Evolutionary conservation across 805 yeast genomes (phyloP), one percentile per base, ranked within the genome.

Genomic region (Candida ipomoeae): DNA sequence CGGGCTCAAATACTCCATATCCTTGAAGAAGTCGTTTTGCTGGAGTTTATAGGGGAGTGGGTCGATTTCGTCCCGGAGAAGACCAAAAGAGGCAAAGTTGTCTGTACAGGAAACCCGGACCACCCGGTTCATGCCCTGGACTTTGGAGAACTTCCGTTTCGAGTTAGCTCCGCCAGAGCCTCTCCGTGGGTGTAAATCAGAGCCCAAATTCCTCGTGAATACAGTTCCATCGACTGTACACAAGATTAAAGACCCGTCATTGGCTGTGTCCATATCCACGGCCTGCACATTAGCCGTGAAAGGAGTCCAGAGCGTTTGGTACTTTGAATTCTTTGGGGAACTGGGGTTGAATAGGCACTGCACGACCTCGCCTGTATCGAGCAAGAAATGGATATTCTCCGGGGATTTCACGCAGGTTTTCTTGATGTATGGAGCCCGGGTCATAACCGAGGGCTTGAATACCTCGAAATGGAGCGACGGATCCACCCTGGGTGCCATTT

Each of bases 161-260:
- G 57, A 48, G 1, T 33, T 11, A 5, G 17, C 18, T 21, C 53
- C 48, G 11, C 32, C 35, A 1, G 77, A 70, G 21, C 61, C 68
- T 44, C 41, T 17, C 18, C 65, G 61, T 20, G 75, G 48, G 44
- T 57, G 62, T 4, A 43, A n/a, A 14, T 35, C 4, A n/a, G 37
- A 26, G 15, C 46, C n/a, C 64, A 46, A 41, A 15, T 23, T 40
- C 13, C 68, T 77, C 55, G 72, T 70, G 56, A 79, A 89, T 0
- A 80, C 87, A 20, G 84, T 77, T 0, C 97, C 97, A 44, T 82
- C 81, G 18, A 71, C 64, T 0, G 94, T 85, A 54, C 86, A 79
- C 1, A 91, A 62, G 1, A 90, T 70, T 2, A 88, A 64, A 0
- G 87, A 81, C 0, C 95, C 95, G 59, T 84, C 87, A 15, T 67